Evolutionary conservation across 2,329 filamentous ascomycete species (phyloP).

Genomic region (Pezicula rhizophila): DNA sequence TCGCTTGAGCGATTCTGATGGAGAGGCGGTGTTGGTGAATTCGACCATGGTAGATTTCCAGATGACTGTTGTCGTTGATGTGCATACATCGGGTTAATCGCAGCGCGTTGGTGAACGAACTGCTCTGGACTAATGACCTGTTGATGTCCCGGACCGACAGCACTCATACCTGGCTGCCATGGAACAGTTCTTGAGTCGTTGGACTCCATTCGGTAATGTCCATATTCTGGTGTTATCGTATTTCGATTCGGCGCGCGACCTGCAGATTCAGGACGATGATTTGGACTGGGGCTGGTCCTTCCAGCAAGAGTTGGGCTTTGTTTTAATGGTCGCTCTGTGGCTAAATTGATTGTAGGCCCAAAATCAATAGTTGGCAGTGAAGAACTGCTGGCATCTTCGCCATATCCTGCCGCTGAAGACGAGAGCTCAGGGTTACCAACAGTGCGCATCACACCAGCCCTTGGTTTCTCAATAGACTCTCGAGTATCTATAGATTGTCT

Average conservation of each 20-base stretch:
- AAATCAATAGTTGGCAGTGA: conserved; percentile 73
- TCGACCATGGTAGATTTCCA: conserved; percentile 38
- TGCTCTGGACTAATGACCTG: conserved; percentile 65
- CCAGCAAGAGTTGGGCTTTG: conserved; percentile 6
- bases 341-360: conserved; percentile 72
- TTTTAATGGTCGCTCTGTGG: conserved; percentile 5
- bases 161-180: conserved; percentile 70
- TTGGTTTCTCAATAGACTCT: conserved; percentile 56
- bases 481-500: conserved; percentile 28
- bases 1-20: conserved; percentile 39
- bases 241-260: conserved; percentile 36
- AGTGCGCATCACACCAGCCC: conserved; percentile 75
- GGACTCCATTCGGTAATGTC: conserved; percentile 41
- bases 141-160: conserved; percentile 39
- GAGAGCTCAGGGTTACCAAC: conserved; percentile 44
- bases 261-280: neutral
- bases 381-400: conserved; percentile 27
- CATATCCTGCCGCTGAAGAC: conserved; percentile 26
- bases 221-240: conserved; percentile 25
- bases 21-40: conserved; percentile 36
- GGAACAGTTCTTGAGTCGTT: conserved; percentile 60
- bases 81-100: conserved; percentile 48
- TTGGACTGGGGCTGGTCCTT: neutral
- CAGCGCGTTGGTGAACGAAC: conserved; percentile 73
- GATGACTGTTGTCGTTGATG: conserved; percentile 55